A percentile compares a stretch with the other conserved stretches of the same genome.
phyloP scores from a whole-genome alignment of 805 yeast genomes.

The Pichia thaimueangensis region DNA sequence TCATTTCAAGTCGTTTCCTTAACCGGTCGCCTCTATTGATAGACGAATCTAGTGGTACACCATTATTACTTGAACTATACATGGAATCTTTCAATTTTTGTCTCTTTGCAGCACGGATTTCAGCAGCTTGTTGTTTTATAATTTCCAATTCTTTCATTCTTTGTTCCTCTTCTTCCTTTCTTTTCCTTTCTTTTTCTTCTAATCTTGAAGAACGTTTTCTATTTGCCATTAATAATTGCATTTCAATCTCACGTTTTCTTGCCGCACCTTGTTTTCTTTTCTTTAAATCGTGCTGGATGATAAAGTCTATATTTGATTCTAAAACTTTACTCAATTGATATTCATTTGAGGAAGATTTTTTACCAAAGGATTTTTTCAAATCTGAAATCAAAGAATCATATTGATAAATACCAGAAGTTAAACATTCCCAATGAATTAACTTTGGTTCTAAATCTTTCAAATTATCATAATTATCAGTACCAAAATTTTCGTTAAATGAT shows the following conservation, averaged over 20 bases:
- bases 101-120: slow-evolving; percentile 36
- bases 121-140: slow-evolving; percentile 38
- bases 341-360: slow-evolving; percentile 21
- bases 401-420: slow-evolving; percentile 40
- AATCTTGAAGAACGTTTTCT: slow-evolving; percentile 71
- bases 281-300: slow-evolving; percentile 41
- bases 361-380: slow-evolving; percentile 29
- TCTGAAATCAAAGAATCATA: slow-evolving; percentile 31
- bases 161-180: slow-evolving; percentile 46
- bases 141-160: slow-evolving; percentile 40
- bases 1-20: slow-evolving; percentile 14
- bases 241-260: slow-evolving; percentile 55
- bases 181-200: slow-evolving; percentile 52
- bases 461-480: slow-evolving; percentile 16
- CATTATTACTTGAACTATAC: slow-evolving; percentile 11
- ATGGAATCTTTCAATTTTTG: slow-evolving; percentile 27
- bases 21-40: slow-evolving; percentile 31
- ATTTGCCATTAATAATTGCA: slow-evolving; percentile 56
- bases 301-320: slow-evolving; percentile 28
- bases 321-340: slow-evolving; percentile 28
- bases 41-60: slow-evolving; percentile 11
- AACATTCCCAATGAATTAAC: slow-evolving; percentile 32
- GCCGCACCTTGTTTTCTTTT: slow-evolving; percentile 49
- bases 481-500: slow-evolving; percentile 12
- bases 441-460: slow-evolving; percentile 31